Evolutionary conservation across 257 asterid species (phyloP).

Genomic region (Nicotiana noctiflora): DNA sequence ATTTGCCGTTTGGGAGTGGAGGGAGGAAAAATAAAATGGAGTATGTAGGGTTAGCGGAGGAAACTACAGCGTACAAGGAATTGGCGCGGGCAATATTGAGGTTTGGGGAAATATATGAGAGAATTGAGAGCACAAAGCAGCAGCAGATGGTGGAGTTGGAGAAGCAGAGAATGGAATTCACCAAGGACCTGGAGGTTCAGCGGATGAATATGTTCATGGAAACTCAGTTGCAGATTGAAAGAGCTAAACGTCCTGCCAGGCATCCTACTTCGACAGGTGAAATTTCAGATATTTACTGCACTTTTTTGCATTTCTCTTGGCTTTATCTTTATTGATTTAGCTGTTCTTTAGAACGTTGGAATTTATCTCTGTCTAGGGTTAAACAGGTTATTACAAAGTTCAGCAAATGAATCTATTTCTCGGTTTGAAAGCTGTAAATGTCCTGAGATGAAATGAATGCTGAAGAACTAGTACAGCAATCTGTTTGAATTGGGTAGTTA

Average conservation of each 20-base stretch:
- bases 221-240: constrained; percentile 56
- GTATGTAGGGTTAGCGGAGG: constrained; percentile 5
- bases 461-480: neutral
- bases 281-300: neutral
- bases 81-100: constrained; percentile 57
- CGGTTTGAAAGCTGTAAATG: neutral
- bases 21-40: constrained; percentile 13
- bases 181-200: constrained; percentile 66
- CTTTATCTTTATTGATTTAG: neutral
- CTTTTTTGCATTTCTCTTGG: neutral
- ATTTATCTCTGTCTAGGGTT: no score
- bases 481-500: neutral
- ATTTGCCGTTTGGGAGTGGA: neutral
- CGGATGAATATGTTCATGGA: constrained; percentile 75
- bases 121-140: constrained; percentile 58
- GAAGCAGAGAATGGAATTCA: constrained; percentile 71
- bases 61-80: constrained; percentile 17
- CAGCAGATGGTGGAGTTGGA: constrained; percentile 67
- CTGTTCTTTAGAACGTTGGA: no score
- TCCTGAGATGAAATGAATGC: neutral
- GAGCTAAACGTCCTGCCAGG: constrained; percentile 10
- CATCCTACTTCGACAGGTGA: constrained; percentile 14
- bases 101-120: constrained; percentile 61
- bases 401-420: neutral
- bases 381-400: no score